Evolutionary conservation across 1,284 basidiomycete genomes (phyloP), one percentile per base, ranked within the genome.

Genomic region (Ceratobasidium sp.): DNA sequence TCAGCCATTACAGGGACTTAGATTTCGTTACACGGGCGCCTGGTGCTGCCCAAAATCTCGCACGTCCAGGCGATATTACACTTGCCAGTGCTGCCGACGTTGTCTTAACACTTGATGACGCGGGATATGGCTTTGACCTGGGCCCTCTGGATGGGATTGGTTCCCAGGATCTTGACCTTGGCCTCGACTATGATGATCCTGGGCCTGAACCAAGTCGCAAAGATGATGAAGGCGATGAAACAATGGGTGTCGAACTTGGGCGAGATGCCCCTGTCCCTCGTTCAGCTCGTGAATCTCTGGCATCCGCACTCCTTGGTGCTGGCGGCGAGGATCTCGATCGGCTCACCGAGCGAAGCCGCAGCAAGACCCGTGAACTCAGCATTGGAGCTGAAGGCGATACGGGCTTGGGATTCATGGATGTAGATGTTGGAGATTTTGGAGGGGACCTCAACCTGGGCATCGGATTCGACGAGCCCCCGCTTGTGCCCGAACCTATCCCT

Each of bases 41-140:
- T n/a, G 89, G 91, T 69, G 92, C 91, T 1, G 78, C 65, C n/a
- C 91, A 94, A 71, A 93, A 95, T 80, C 91, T 94, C 79, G 95
- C 95, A 5, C 90, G 93, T 69, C 88, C 91, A 66, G 92, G 93
- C 16, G 95, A 96, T 80, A 96, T 96, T 81, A 95, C 94, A 0
- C 91, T 95, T 41, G 89, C 91, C 59, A 90, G 89, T 50, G 89
- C 89, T 0, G 90, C 92, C 78, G 91, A 94, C 81, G 46, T 65
- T 57, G 79, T 79, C 44, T 85, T 86, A 64, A 91, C 92, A 82
- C 83, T 90, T 46, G 88, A 90, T 77, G 92, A 93, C 79, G 85
- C 88, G 6, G 86, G 84, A 33, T 88, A 87, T 78, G 88, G 87
- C 3, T 93, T 93, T 78, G 92, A 92, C 81, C 88, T 94, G 46